A percentile compares a stretch with the other conserved stretches of the same genome.
phyloP scores from a whole-genome alignment of 1,284 basidiomycete species.

The Malassezia yamatoensis region DNA sequence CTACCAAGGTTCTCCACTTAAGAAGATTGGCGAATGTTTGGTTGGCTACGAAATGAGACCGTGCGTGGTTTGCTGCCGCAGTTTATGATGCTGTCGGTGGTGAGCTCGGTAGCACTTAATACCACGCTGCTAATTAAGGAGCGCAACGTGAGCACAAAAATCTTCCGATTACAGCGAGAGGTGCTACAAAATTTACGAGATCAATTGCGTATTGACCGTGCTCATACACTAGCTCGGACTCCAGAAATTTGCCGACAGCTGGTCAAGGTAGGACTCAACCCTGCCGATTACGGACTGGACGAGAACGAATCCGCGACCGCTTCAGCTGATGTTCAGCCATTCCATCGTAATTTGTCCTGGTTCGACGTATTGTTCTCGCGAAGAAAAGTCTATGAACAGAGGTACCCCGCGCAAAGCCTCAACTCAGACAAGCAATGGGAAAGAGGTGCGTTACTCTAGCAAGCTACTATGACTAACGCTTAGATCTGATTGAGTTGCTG shows the following conservation, averaged over 20 bases:
- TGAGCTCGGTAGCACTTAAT: constrained; percentile 14
- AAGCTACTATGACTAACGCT: neutral
- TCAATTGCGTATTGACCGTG: neutral
- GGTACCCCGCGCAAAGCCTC: neutral
- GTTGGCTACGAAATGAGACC: constrained; percentile 4
- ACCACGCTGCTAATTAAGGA: constrained; percentile 2
- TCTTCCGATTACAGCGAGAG: constrained; percentile 4
- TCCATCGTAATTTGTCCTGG: constrained; percentile 13
- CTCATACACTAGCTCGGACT: neutral
- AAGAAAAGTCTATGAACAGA: neutral
- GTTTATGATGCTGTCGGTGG: constrained; percentile 11
- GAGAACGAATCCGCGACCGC: neutral
- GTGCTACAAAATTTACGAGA: neutral
- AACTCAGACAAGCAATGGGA: constrained; percentile 2
- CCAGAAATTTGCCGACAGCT: constrained; percentile 7
- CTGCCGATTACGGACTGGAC: constrained; percentile 4
- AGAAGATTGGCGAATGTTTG: neutral
- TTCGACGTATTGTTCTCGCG: constrained; percentile 13
- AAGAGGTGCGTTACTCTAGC: constrained; percentile 1
- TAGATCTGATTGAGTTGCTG: constrained; percentile 1
- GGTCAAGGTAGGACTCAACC: constrained; percentile 8
- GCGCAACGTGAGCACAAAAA: neutral
- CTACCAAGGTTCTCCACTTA: neutral
- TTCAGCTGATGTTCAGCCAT: neutral
- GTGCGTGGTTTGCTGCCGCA: neutral